Conservation (phyloP, 441 rosid genomes). For the Arabidopsis lyrata region DNA sequence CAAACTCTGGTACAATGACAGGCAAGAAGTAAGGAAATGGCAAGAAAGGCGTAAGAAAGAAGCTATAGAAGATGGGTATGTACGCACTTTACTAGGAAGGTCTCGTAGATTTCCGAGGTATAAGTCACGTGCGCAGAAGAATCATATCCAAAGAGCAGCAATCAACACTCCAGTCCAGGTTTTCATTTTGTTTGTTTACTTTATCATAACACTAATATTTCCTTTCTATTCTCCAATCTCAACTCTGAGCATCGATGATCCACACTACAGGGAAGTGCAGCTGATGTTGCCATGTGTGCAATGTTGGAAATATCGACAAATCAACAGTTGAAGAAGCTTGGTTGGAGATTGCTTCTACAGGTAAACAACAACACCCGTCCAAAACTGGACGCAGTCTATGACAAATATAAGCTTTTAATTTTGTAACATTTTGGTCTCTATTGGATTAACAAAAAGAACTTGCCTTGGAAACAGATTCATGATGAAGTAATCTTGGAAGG, state of each 20-base stretch:
- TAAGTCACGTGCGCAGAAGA: conserved; percentile 54
- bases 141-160: conserved; percentile 89
- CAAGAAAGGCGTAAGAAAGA: conserved; percentile 78
- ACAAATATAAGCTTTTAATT: too few relatives aligned
- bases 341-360: conserved; percentile 96
- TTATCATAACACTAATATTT: conserved; percentile 26
- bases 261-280: conserved; percentile 90
- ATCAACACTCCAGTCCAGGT: conserved; percentile 99
- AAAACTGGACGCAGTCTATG: too few relatives aligned
- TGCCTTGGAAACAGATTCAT: conserved; percentile 69
- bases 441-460: neutral
- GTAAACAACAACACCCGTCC: conserved; percentile 50
- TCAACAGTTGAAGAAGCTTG: conserved; percentile 68
- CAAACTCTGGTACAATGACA: conserved; percentile 89
- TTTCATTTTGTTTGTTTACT: conserved; percentile 19
- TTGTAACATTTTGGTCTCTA: conserved; percentile 18
- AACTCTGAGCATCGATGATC: conserved; percentile 20
- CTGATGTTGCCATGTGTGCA: conserved; percentile 99
- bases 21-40: conserved; percentile 89
- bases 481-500: conserved; percentile 99
- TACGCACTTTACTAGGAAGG: conserved; percentile 85
- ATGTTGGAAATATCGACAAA: conserved; percentile 87
- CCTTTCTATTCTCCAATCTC: conserved; percentile 25
- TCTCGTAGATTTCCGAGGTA: conserved; percentile 72
- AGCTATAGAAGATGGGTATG: conserved; percentile 60